Evolutionary conservation across 257 asterid species (phyloP).

Genomic region (Marsdenia floribunda): DNA sequence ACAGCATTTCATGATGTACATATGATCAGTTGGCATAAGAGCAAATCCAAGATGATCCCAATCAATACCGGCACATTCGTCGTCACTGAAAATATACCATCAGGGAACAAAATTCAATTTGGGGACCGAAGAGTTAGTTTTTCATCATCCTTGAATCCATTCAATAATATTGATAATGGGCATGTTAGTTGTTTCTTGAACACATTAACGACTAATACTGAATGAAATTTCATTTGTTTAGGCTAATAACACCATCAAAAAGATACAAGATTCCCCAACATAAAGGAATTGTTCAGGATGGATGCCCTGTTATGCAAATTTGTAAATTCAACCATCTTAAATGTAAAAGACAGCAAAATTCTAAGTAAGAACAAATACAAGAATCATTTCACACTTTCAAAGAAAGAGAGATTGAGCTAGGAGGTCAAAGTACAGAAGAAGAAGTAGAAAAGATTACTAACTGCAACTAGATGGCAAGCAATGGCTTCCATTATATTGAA

Average conservation of each 20-base stretch:
- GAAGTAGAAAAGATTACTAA: not conserved
- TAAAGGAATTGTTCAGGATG: not conserved
- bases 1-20: constrained; percentile 49
- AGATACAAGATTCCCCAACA: not conserved
- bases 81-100: constrained; percentile 19
- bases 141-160: not conserved
- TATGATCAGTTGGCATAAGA: constrained; percentile 52
- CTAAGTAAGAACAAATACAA: not conserved
- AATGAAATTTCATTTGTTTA: not conserved
- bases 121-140: not conserved
- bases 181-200: not conserved
- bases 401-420: not conserved
- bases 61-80: constrained; percentile 40
- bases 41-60: constrained; percentile 67
- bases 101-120: too few species aligned
- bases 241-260: not conserved
- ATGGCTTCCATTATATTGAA: not conserved
- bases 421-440: not conserved
- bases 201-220: not conserved
- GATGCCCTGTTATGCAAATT: not conserved
- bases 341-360: not conserved
- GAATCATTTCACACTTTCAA: not conserved
- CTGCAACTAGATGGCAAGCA: not conserved
- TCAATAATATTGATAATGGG: too few species aligned
- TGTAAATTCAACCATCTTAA: not conserved